Base-by-base conservation (phyloP, 352 stramenopile genomes). In the Globisporangium rhizosaccharum region DNA sequence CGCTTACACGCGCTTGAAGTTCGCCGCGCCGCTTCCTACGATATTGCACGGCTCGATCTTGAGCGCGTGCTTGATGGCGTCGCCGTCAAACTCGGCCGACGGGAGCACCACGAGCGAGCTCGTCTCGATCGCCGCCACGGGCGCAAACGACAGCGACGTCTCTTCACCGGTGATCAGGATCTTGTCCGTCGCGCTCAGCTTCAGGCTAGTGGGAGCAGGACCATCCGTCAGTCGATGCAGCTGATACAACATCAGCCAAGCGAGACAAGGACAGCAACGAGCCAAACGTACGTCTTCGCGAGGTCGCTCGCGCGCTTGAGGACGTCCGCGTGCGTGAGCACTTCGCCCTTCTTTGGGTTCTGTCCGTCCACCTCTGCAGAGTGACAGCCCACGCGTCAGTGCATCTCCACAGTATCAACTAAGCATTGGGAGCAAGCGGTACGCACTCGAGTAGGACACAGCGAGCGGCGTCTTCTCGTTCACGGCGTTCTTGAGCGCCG, bases 1-100 rank as follows among this genome's bases (percentile, higher is more conserved):
- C 18, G 26, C 53, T 89, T 88, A 91, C 60, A 93, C 74, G 62
- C 86, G 83, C 79, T 91, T 90, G 71, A 92, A 93, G 67, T 87
- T 78, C 55, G 83, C 61, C 39, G 81, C 73, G 36, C 79, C 79
- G 59, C 79, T 83, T 63, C 82, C 85, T 66, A 92, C 71, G 59
- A 96, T 72, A 71, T 61, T 94, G 70, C 79, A 89, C 62, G 77
- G 57, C 61, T 96, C 86, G 51, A 89, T 53, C 72, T 90, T 81
- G 42, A 87, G 70, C 46, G 85, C 83, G 68, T 92, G 73, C 70
- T 87, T 62, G 50, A 92, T 67, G 26, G 85, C 80, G 51, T 90
- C 75, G 18, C 82, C 61, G 67, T 76, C 74, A 62, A 73, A 82
- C 59, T 94, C 86, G 30, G 70, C 67, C 50, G 86, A 88, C 26